Base-by-base conservation (phyloP, 257 asterid species). In the Parsonsia alboflavescens region DNA sequence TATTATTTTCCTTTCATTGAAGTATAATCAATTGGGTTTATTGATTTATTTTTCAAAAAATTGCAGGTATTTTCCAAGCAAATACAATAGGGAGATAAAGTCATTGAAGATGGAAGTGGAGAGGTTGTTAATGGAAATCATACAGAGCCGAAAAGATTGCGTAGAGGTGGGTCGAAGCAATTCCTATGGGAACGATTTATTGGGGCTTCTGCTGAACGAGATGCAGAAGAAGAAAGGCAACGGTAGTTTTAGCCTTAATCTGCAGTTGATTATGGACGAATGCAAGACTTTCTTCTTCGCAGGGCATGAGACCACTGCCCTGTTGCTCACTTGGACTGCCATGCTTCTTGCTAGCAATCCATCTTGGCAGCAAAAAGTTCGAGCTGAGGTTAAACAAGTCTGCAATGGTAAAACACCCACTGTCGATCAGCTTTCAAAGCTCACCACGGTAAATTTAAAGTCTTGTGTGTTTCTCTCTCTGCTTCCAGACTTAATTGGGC, bases 261-360 rank as follows among this genome's bases (percentile, higher is more conserved):
- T 95, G 13, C 97, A 92, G 80, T 46, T 95, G 0, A 95, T 95
- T 2, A 92, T 95, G 98, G 99, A 95, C 61, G 99, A 95, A 72
- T 89, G 96, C 88, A 95, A 95, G 70, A 95, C 99, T 0, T 92
- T 95, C 81, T 95, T 95, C 80, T 95, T 95, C 68, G 97, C 99
- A 12, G 99, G 99, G 7, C 98, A 94, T 73, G 99, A 94, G 2
- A 92, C 98, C 7, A 94, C 99, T 0, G 93, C 99, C 1, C 84
- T 94, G 2, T 80, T 90, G 82, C 95, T 94, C 16, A 92, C 96
- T 0, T 94, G 99, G 99, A 94, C 99, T 8, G 66, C 80, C n/a
- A 92, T 94, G 99, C 83, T 94, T 0, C 88, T 94, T 0, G 98
- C 98, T 0, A 85, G 80, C 44, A 90, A 94, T 75, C 91, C 93